Conservation (phyloP, 495 filamentous ascomycete genomes). For the Penicillium coffeae region DNA sequence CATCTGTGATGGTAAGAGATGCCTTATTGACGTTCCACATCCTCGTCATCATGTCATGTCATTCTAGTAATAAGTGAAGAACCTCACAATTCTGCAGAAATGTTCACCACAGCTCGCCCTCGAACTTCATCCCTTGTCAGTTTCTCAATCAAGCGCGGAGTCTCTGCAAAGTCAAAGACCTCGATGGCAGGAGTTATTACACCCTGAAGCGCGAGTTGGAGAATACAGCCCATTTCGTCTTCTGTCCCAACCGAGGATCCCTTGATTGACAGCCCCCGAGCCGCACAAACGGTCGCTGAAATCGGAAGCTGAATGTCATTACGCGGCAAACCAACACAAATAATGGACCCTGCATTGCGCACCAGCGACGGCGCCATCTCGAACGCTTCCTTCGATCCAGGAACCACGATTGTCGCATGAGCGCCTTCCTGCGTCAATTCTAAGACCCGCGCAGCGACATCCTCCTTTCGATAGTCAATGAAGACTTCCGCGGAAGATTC, state of each 20-base stretch:
- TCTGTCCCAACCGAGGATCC: slow-evolving; percentile 30
- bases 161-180: slow-evolving; percentile 20
- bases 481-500: slow-evolving; percentile 28
- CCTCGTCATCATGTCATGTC: too few species aligned
- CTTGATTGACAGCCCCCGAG: slow-evolving; percentile 24
- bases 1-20: too few species aligned
- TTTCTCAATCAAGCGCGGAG: slow-evolving; percentile 13
- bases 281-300: slow-evolving; percentile 26
- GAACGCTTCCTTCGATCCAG: slow-evolving; percentile 24
- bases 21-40: too few species aligned
- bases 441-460: slow-evolving; percentile 21
- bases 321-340: slow-evolving; percentile 25
- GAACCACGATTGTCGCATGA: slow-evolving; percentile 28
- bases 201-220: slow-evolving; percentile 18
- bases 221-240: slow-evolving; percentile 20
- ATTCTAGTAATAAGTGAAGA: too few species aligned
- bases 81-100: slow-evolving; percentile 4
- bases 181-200: slow-evolving; percentile 21
- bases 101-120: slow-evolving; percentile 24
- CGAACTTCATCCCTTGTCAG: slow-evolving; percentile 18
- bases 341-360: slow-evolving; percentile 26
- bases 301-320: slow-evolving; percentile 28
- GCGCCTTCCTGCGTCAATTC: slow-evolving; percentile 30
- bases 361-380: slow-evolving; percentile 23
- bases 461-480: slow-evolving; percentile 28